Evolutionary conservation across 768 basidiomycete genomes (phyloP).

Genomic region (Coprinellus micaceus): DNA sequence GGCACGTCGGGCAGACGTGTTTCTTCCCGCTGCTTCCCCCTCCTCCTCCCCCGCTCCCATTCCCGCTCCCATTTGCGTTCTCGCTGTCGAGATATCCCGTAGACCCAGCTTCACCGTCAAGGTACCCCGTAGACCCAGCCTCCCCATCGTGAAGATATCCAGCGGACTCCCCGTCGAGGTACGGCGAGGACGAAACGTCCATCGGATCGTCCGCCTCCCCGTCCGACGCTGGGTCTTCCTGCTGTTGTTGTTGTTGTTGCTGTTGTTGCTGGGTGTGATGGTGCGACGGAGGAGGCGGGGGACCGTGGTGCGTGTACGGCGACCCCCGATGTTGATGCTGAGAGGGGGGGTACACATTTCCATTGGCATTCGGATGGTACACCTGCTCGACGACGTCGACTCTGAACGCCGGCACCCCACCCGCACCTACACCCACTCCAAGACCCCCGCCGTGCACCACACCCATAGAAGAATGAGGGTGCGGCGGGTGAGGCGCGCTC

Average conservation of each 20-base stretch:
- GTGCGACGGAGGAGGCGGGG: constrained; percentile 1
- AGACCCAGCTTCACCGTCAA: no score
- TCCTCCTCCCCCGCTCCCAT: constrained; percentile 6
- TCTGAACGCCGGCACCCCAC: constrained; percentile 34
- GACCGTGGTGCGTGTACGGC: constrained; percentile 11
- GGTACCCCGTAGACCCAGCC: no score
- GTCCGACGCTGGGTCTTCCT: constrained; percentile 1
- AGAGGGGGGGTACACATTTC: neutral
- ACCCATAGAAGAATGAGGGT: neutral
- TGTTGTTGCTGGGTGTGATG: neutral
- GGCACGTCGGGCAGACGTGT: constrained; percentile 51
- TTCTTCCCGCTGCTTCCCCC: constrained; percentile 30
- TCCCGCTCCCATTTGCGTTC: constrained; percentile 10
- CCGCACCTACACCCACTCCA: constrained; percentile 27
- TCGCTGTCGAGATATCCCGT: no score
- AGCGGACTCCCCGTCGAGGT: neutral
- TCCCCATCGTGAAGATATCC: neutral
- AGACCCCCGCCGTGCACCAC: neutral
- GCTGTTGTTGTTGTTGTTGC: constrained; percentile 5
- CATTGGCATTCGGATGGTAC: no score
- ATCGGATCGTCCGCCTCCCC: neutral
- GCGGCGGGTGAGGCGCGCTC: constrained; percentile 9
- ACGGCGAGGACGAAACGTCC: no score
- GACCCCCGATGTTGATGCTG: constrained; percentile 17
- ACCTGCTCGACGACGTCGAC: constrained; percentile 23